These are phyloP conservation scores for Seiridium cupressi DNA, from an alignment of 2,329 filamentous ascomycete genomes.

Conservation along the genomic window DNA sequence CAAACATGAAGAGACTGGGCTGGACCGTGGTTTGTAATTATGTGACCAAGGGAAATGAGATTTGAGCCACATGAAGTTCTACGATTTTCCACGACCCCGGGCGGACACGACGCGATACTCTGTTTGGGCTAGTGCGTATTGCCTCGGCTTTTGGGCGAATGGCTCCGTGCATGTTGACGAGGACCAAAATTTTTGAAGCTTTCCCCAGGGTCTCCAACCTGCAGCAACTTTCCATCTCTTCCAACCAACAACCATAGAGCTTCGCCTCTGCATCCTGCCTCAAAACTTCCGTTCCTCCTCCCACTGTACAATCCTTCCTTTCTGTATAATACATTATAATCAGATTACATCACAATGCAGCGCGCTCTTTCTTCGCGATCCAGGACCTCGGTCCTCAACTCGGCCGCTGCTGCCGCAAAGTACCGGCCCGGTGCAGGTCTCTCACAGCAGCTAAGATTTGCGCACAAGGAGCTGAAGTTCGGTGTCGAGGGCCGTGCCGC, in stretches of 20 bases:
- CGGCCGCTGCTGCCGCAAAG: slow-evolving; percentile 58
- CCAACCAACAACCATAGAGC: slow-evolving; percentile 14
- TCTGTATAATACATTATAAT: slow-evolving; percentile 24
- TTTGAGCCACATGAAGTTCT: slow-evolving; percentile 17
- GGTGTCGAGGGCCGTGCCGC: slow-evolving; percentile 90
- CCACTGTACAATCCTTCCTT: slow-evolving; percentile 18
- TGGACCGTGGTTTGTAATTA: too few species aligned
- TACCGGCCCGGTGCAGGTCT: slow-evolving; percentile 64
- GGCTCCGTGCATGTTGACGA: slow-evolving; percentile 12
- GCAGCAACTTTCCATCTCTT: slow-evolving; percentile 13
- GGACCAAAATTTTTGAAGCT: slow-evolving; percentile 33
- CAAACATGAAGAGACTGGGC: too few species aligned
- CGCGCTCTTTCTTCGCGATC: slow-evolving; percentile 82
- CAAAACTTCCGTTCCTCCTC: slow-evolving; percentile 26
- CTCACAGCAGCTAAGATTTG: slow-evolving; percentile 89
- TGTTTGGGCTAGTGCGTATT: slow-evolving; percentile 25
- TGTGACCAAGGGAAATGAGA: neutral
- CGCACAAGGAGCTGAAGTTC: slow-evolving; percentile 99
- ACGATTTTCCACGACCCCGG: slow-evolving; percentile 28
- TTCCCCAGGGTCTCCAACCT: slow-evolving; percentile 21
- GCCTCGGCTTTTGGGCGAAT: slow-evolving; percentile 18
- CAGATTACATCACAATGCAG: slow-evolving; percentile 70
- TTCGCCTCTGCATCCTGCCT: slow-evolving; percentile 20
- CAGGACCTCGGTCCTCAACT: slow-evolving; percentile 76
- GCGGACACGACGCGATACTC: slow-evolving; percentile 24